Conservation (phyloP, 1,284 basidiomycete genomes). For the Malassezia globosa region DNA sequence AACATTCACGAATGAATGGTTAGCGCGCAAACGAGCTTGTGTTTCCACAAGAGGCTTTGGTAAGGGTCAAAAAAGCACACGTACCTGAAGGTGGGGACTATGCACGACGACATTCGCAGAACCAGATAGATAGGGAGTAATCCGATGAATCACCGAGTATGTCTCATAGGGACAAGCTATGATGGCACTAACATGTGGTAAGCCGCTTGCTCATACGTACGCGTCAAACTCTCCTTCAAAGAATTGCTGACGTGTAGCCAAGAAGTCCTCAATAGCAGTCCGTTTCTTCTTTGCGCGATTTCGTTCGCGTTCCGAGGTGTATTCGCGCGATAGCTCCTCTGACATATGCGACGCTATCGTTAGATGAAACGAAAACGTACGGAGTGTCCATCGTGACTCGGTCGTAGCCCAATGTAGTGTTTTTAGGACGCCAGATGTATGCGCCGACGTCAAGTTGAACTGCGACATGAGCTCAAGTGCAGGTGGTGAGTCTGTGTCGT, state of each 20-base stretch:
- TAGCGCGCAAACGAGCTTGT: constrained; percentile 60
- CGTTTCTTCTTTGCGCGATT: constrained; percentile 16
- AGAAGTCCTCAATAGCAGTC: constrained; percentile 10
- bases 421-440: constrained; percentile 19
- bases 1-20: constrained; percentile 64
- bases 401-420: constrained; percentile 35
- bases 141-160: constrained; percentile 63
- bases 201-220: neutral
- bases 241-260: constrained; percentile 61
- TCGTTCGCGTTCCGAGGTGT: constrained; percentile 14
- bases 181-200: constrained; percentile 52
- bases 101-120: constrained; percentile 78
- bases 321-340: constrained; percentile 10
- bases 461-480: constrained; percentile 77
- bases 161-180: constrained; percentile 78
- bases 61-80: neutral
- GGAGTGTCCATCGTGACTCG: constrained; percentile 22
- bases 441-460: constrained; percentile 55
- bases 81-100: constrained; percentile 58
- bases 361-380: no score
- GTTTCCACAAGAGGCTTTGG: constrained; percentile 59
- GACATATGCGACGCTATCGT: constrained; percentile 17
- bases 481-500: constrained; percentile 83
- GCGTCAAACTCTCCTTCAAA: constrained; percentile 59
- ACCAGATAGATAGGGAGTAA: constrained; percentile 68